These are phyloP conservation scores for Durio zibethinus DNA, from an alignment of 345 rosid species.

Conservation along the genomic window DNA sequence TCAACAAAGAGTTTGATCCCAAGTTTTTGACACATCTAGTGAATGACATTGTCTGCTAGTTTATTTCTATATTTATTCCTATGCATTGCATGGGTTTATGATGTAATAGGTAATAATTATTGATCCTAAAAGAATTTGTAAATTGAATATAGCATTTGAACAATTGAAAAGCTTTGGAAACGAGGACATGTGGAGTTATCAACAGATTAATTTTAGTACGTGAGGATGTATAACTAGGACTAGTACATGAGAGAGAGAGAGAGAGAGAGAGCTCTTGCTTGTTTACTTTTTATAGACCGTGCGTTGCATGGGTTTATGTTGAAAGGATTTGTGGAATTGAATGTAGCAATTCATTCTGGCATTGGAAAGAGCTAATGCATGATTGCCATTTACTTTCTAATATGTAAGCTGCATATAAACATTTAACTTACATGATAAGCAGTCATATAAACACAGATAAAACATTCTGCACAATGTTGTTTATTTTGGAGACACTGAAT, in stretches of 20 bases:
- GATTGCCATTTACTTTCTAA: neutral
- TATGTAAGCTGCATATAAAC: neutral
- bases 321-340: neutral
- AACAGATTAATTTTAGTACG: neutral
- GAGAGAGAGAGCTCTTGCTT: conserved; percentile 7
- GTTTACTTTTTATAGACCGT: too few relatives aligned
- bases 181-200: neutral
- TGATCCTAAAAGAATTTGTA: neutral
- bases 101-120: neutral
- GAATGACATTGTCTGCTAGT: neutral
- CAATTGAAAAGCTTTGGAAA: neutral
- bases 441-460: neutral
- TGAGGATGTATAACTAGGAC: neutral
- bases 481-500: conserved; percentile 8
- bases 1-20: neutral
- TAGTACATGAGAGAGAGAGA: neutral
- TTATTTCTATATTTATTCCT: neutral
- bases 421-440: neutral
- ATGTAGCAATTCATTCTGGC: neutral
- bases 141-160: neutral
- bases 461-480: conserved; percentile 13
- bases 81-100: neutral
- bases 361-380: neutral
- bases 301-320: neutral
- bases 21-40: neutral